A percentile compares a stretch with the other conserved stretches of the same genome.
These are phyloP conservation scores for Marasmius sp. DNA, from an alignment of 1,284 basidiomycete genomes.

Conservation along the genomic window DNA sequence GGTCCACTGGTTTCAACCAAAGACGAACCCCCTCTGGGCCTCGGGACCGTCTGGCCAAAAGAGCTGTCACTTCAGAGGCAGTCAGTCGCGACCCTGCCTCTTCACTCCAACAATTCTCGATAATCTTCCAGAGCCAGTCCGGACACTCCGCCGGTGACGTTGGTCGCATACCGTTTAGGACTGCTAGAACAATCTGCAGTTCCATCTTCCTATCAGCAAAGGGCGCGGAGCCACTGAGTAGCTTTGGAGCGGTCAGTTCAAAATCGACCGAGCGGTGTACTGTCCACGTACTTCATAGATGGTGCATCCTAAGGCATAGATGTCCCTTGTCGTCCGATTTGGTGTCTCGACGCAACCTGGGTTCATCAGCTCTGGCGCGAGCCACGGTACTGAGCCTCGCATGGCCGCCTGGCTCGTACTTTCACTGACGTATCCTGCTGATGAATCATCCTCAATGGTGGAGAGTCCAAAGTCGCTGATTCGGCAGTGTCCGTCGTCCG, in stretches of 20 bases:
- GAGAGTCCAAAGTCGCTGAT: constrained; percentile 12
- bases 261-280: too few species aligned
- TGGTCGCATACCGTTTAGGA: not conserved
- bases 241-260: not conserved
- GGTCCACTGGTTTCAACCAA: too few species aligned
- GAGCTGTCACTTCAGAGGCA: not conserved
- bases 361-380: constrained; percentile 8
- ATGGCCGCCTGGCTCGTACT: not conserved
- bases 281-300: constrained; percentile 6
- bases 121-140: not conserved
- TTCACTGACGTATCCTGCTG: not conserved
- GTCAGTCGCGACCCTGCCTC: not conserved
- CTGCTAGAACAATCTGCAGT: not conserved
- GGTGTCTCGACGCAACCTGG: not conserved
- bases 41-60: not conserved
- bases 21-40: too few species aligned
- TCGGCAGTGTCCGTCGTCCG: constrained; percentile 4
- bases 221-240: not conserved
- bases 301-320: constrained; percentile 12
- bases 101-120: not conserved
- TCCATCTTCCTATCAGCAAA: not conserved
- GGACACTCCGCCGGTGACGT: not conserved
- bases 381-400: constrained; percentile 7
- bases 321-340: constrained; percentile 5
- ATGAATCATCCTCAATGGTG: not conserved